Evolutionary conservation across 495 filamentous ascomycete species (phyloP).

Genomic region (Jackrogersella minutella): DNA sequence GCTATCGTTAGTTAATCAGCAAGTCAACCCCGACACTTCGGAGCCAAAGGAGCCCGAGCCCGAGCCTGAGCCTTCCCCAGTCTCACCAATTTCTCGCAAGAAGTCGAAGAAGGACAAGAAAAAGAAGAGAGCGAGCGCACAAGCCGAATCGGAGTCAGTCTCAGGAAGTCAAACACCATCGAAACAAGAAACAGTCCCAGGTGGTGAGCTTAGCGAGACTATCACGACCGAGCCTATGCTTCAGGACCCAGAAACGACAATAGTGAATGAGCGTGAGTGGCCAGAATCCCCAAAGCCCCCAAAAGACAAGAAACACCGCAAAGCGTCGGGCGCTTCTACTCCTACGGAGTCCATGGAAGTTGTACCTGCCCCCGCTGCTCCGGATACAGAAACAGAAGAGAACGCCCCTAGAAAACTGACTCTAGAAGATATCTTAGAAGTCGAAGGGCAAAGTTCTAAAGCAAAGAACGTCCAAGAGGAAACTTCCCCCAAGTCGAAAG

Average conservation of each 20-base stretch:
- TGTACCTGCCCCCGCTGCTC: conserved; percentile 38
- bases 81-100: conserved; percentile 24
- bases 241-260: conserved; percentile 44
- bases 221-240: conserved; percentile 40
- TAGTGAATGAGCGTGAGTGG: conserved; percentile 42
- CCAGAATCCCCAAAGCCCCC: conserved; percentile 47
- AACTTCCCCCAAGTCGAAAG: conserved; percentile 29
- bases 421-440: conserved; percentile 45
- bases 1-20: conserved; percentile 17
- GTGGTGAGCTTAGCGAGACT: conserved; percentile 41
- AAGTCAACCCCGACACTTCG: conserved; percentile 9
- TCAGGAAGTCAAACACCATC: conserved; percentile 31
- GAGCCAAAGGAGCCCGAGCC: conserved; percentile 23
- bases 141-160: conserved; percentile 35
- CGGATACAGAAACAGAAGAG: conserved; percentile 52
- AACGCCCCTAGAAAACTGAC: conserved; percentile 28
- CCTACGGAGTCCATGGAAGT: conserved; percentile 42
- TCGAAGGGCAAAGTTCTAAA: conserved; percentile 37
- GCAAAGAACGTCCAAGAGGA: conserved; percentile 27
- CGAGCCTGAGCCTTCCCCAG: no score
- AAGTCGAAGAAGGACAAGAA: conserved; percentile 44
- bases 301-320: conserved; percentile 53
- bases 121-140: conserved; percentile 45
- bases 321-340: conserved; percentile 44
- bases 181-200: conserved; percentile 40